Conservation (phyloP, 306 rosid species). For the Myrica gale region DNA sequence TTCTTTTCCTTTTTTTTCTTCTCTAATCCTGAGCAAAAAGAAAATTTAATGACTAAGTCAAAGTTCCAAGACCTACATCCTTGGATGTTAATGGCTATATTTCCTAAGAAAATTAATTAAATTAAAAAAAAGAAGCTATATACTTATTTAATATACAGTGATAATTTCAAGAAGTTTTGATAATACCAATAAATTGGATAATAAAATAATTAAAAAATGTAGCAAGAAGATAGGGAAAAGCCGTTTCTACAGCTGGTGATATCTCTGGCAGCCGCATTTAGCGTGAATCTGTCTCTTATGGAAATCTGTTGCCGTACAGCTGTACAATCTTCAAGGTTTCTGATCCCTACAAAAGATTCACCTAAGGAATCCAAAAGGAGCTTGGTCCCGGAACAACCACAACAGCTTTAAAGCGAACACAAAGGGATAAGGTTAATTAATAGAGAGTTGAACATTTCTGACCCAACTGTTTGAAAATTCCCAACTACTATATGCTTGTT, state of each 20-base stretch:
- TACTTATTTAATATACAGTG: neutral
- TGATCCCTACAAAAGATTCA: slow-evolving; percentile 21
- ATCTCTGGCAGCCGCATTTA: slow-evolving; percentile 31
- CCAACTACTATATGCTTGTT: neutral
- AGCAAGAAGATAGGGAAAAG: slow-evolving; percentile 12
- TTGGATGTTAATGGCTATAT: neutral
- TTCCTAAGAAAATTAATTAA: neutral
- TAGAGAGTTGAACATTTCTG: neutral
- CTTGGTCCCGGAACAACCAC: slow-evolving; percentile 1
- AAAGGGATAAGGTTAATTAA: slow-evolving; percentile 20
- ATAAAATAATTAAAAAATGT: neutral
- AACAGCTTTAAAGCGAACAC: slow-evolving; percentile 6
- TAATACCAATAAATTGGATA: neutral
- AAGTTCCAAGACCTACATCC: neutral
- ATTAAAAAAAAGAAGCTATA: too few species aligned
- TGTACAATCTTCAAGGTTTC: slow-evolving; percentile 21
- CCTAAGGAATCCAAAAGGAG: neutral
- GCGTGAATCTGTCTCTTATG: slow-evolving; percentile 2
- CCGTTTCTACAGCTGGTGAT: slow-evolving; percentile 25
- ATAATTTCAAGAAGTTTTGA: neutral
- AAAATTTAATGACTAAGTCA: neutral
- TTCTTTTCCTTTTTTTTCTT: neutral
- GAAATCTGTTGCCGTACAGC: slow-evolving; percentile 16
- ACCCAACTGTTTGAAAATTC: slow-evolving; percentile 6
- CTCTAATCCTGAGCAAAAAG: too few species aligned